Evolutionary conservation across 768 basidiomycete genomes (phyloP), one percentile per base, ranked within the genome.

Genomic region (Cystofilobasidium macerans): DNA sequence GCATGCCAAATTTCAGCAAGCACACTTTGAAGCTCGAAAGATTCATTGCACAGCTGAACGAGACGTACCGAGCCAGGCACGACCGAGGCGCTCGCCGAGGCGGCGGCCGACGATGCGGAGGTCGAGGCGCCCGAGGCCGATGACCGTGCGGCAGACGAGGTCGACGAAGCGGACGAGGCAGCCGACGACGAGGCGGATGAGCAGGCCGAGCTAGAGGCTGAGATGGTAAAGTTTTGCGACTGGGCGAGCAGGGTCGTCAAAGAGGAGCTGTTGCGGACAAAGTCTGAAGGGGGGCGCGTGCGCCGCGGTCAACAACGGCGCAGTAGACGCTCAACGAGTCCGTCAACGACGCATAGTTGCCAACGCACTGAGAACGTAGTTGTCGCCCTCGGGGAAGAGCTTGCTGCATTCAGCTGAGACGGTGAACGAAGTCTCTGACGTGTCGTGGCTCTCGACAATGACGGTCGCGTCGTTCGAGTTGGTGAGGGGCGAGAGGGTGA

Each of bases 141-240:
- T 4, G 58, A 42, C 4, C n/a, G 8, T 5, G 40, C 40, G 1
- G 4, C 22, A 3, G 20, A 20, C 1, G 58, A 43, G 26, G 58
- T 40, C 0, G 58, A 59, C 38, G 58, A 38, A 22, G 38, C 24
- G 11, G 58, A 32, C 18, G 28, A 24, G 16, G 38, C 13, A 11
- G 38, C 18, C 4, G 58, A 12, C 24, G 58, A 13, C 24, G 40
- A 26, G n/a, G 38, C 22, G 18, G 60, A 43, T 12, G 60, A 20
- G 28, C 22, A 28, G n/a, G 43, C 28, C 12, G 60, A 6, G 30
- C 43, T 47, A 13, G 59, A 28, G 42, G 43, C 42, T 20, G 60
- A 45, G 20, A 61, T 61, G 60, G 47, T 61, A 45, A 61, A 61
- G 32, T 28, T 16, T 22, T 61, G 42, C 26, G 20, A n/a, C 45